These are phyloP conservation scores for Elaeagnus macrophylla DNA, from an alignment of 306 rosid genomes.

Conservation along the genomic window DNA sequence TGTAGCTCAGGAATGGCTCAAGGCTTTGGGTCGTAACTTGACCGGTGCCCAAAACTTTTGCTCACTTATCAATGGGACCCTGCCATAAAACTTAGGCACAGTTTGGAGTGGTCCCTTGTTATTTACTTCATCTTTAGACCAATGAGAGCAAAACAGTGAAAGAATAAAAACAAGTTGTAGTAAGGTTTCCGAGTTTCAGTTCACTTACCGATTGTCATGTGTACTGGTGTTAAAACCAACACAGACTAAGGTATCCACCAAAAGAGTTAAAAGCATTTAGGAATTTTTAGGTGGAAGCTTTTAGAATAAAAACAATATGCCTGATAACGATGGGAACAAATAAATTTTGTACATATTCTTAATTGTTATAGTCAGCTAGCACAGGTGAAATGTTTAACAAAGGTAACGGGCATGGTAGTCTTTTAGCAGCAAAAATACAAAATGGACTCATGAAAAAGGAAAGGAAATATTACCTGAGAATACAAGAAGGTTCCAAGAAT, in stretches of 20 bases:
- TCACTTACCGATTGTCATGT: too few relatives aligned
- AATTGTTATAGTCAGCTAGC: neutral
- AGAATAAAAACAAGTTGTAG: too few relatives aligned
- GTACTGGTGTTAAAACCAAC: conserved; percentile 1
- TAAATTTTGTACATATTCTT: conserved; percentile 5
- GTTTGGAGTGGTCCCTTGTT: too few relatives aligned
- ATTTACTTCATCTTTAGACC: too few relatives aligned
- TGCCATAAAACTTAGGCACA: too few relatives aligned
- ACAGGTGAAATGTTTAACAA: neutral
- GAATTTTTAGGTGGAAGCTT: neutral
- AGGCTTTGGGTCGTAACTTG: too few relatives aligned
- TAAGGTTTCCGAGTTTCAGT: too few relatives aligned
- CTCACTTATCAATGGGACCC: too few relatives aligned
- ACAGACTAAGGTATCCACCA: neutral
- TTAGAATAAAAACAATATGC: conserved; percentile 6
- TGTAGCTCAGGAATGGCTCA: too few relatives aligned
- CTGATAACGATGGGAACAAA: neutral
- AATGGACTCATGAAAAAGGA: neutral
- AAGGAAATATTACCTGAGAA: conserved; percentile 56
- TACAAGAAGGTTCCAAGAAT: conserved; percentile 87
- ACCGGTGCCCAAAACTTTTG: too few relatives aligned
- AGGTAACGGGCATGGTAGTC: neutral
- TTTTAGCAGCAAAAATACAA: neutral
- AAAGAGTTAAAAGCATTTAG: neutral
- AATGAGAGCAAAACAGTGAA: too few relatives aligned